Evolutionary conservation across 805 yeast genomes (phyloP), one percentile per base, ranked within the genome.

Genomic region (Sugiyamaella smithiae): DNA sequence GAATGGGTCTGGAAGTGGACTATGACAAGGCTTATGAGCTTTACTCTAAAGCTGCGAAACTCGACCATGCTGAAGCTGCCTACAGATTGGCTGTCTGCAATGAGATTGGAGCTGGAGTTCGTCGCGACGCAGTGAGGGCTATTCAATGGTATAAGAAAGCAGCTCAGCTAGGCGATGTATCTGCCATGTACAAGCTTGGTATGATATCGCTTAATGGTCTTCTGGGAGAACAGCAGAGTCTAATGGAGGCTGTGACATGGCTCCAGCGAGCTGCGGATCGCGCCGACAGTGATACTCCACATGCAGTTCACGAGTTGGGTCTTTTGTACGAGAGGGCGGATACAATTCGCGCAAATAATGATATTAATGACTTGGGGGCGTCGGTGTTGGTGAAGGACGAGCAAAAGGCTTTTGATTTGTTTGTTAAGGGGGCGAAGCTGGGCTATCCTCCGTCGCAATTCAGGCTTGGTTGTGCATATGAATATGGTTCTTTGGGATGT

Each of bases 181-280:
- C 81, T 11, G 81, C 88, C 19, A 83, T 84, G 86, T 84, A 82
- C 67, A 83, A 84, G 64, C 66, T 85, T 14, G 93, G 89, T 4
- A 76, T 82, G 78, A 72, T 82, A 40, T 71, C 75, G 55, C 69
- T 82, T 14, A 72, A 77, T 14, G 84, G 84, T 2, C 59, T 62
- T 14, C 57, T 75, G 1, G 67, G 69, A 20, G 71, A 68, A 48
- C 63, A 63, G 6, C 67, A 69, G 54, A 66, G 72, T 40, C 68
- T 75, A 11, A 57, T 62, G 35, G 70, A 69, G 50, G 77, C 83
- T 1, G 54, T 80, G 5, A 59, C 68, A 20, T 80, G 84, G 83
- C 69, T 80, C 19, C 63, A 69, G 45, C 69, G 74, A 41, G 84
- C 85, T 1, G 70, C 75, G 3, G 68, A 66, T 16, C 48, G 58